These are phyloP conservation scores for Apophysomyces sp. DNA, from an alignment of 371 early-diverging fungal genomes.

Conservation along the genomic window DNA sequence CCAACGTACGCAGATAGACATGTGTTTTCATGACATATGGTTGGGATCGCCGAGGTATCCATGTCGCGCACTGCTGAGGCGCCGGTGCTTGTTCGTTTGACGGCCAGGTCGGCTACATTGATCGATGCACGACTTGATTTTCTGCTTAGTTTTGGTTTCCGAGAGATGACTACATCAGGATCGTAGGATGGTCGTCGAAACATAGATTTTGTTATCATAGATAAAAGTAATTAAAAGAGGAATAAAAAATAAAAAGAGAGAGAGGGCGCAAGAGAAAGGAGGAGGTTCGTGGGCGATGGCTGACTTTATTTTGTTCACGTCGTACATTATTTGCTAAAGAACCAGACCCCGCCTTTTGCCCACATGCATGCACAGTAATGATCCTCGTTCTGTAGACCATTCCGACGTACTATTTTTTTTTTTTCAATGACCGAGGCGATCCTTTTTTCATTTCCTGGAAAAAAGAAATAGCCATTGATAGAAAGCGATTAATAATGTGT, in stretches of 20 bases:
- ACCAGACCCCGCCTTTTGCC: neutral
- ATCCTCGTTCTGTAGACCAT: neutral
- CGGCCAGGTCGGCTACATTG: neutral
- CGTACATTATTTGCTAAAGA: neutral
- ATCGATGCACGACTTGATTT: neutral
- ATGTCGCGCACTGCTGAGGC: neutral
- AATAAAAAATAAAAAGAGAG: neutral
- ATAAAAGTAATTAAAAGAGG: neutral
- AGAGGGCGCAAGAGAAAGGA: neutral
- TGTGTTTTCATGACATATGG: neutral
- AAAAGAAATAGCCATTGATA: too few relatives aligned
- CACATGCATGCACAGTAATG: neutral
- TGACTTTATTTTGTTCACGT: conserved; percentile 1
- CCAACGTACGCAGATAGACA: neutral
- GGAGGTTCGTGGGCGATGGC: neutral
- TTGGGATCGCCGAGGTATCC: neutral
- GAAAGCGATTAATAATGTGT: neutral
- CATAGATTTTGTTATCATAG: neutral
- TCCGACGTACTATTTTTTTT: neutral
- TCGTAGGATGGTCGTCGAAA: neutral
- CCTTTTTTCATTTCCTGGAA: too few relatives aligned
- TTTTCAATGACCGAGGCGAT: neutral
- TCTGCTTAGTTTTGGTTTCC: neutral
- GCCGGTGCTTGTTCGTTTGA: neutral
- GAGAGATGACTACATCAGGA: neutral